Conservation (phyloP, 169 alveolate genomes). For the Eimeria zaria region DNA sequence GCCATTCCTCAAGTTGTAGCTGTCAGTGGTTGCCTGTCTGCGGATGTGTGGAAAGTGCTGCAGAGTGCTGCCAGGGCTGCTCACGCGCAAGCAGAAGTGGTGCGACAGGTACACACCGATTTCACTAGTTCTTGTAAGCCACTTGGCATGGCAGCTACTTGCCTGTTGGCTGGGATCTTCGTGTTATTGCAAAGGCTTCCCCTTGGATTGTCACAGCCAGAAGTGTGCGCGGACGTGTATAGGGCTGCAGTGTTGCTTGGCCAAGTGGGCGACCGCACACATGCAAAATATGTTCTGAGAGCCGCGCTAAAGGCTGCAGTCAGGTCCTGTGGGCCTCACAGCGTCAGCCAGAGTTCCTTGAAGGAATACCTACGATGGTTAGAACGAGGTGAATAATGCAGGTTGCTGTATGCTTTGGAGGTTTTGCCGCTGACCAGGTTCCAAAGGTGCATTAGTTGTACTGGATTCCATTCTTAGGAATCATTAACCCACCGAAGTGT, state of each 20-base stretch:
- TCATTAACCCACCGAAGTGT: neutral
- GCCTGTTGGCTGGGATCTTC: constrained; percentile 27
- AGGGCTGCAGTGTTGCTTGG: constrained; percentile 43
- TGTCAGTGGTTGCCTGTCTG: constrained; percentile 43
- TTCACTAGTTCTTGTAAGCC: neutral
- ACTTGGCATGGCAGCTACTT: constrained; percentile 23
- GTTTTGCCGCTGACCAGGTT: neutral
- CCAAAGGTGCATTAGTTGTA: neutral
- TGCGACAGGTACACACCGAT: neutral
- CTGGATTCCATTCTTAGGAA: neutral
- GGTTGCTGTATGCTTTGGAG: neutral
- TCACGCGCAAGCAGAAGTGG: neutral
- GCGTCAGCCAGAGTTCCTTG: constrained; percentile 2
- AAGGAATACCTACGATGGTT: constrained; percentile 25
- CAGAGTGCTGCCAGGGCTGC: constrained; percentile 66
- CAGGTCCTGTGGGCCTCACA: constrained; percentile 50
- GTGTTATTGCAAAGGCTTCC: constrained; percentile 50
- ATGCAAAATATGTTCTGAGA: constrained; percentile 1
- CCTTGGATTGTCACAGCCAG: constrained; percentile 41
- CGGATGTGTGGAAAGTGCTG: constrained; percentile 37
- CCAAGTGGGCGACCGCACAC: neutral
- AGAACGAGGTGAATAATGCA: neutral
- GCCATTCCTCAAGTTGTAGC: constrained; percentile 36
- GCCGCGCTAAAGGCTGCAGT: neutral
- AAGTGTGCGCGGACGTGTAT: constrained; percentile 41